Percentiles rank a stretch among this genome's conserved stretches.
Conservation (phyloP, 768 basidiomycete genomes). For the Boletus reticuloceps region DNA sequence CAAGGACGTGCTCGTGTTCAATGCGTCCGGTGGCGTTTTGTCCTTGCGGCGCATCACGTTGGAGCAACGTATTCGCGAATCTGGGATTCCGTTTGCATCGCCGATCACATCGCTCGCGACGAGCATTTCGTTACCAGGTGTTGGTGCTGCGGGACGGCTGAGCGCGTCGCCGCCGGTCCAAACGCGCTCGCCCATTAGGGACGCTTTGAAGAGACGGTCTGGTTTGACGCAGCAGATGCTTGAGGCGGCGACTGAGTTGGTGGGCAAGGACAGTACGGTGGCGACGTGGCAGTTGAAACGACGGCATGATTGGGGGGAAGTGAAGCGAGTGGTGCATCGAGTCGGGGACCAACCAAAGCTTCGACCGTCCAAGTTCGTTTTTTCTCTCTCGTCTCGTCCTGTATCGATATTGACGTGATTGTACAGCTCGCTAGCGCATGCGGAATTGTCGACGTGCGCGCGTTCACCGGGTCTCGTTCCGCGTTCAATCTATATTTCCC, state of each 20-base stretch:
- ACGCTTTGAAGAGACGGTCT: slow-evolving; percentile 29
- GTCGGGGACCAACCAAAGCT: slow-evolving; percentile 21
- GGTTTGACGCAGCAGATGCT: slow-evolving; percentile 36
- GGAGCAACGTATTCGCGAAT: slow-evolving; percentile 34
- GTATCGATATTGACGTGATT: slow-evolving; percentile 12
- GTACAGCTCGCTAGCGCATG: too few species aligned
- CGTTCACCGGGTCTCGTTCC: slow-evolving; percentile 48
- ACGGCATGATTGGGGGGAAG: slow-evolving; percentile 12
- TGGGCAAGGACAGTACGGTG: slow-evolving; percentile 29
- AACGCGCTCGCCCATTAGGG: slow-evolving; percentile 18
- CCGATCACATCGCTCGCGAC: slow-evolving; percentile 40
- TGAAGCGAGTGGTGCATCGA: slow-evolving; percentile 34
- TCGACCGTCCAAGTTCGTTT: too few species aligned
- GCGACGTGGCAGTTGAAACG: too few species aligned
- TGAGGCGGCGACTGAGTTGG: slow-evolving; percentile 35
- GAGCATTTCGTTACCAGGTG: slow-evolving; percentile 61
- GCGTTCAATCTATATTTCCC: slow-evolving; percentile 75
- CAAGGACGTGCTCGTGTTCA: slow-evolving; percentile 70
- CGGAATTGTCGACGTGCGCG: too few species aligned
- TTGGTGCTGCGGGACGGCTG: slow-evolving; percentile 41
- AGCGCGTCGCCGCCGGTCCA: slow-evolving; percentile 27
- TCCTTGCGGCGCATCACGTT: slow-evolving; percentile 53
- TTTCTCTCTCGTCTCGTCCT: too few species aligned
- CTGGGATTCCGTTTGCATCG: slow-evolving; percentile 22
- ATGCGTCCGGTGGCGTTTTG: slow-evolving; percentile 54